phyloP scores from a whole-genome alignment of 495 filamentous ascomycete genomes.

The Staphylotrichum longicolle region DNA sequence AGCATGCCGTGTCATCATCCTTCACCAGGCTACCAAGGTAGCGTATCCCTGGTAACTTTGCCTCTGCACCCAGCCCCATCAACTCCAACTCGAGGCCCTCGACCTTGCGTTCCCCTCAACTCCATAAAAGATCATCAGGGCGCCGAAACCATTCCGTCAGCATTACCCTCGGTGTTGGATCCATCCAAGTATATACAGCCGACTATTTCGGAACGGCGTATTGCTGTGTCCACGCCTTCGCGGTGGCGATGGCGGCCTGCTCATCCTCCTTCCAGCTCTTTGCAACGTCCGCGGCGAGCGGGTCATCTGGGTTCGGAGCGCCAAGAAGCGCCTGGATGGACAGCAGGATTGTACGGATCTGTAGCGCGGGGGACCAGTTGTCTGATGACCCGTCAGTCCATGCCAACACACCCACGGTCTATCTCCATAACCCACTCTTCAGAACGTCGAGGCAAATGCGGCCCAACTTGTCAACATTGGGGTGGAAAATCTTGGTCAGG shows the following conservation, averaged over 20 bases:
- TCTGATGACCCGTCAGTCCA: slow-evolving; percentile 48
- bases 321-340: slow-evolving; percentile 96
- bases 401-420: not conserved
- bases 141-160: not conserved
- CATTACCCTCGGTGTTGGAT: not conserved
- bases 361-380: slow-evolving; percentile 98
- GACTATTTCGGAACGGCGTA: slow-evolving; percentile 53
- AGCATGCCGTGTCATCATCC: not conserved
- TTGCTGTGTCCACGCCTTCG: slow-evolving; percentile 80
- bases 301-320: slow-evolving; percentile 96
- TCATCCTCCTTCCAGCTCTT: slow-evolving; percentile 97
- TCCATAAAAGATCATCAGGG: not conserved
- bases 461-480: slow-evolving; percentile 96
- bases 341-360: slow-evolving; percentile 95
- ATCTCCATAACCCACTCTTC: slow-evolving; percentile 67
- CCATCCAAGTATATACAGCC: not conserved
- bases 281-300: slow-evolving; percentile 94
- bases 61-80: not conserved
- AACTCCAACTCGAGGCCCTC: not conserved
- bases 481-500: slow-evolving; percentile 98
- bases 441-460: slow-evolving; percentile 96
- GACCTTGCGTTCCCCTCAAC: slow-evolving; percentile 1
- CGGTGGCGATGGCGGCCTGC: slow-evolving; percentile 82
- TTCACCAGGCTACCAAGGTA: slow-evolving; percentile 1
- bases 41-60: not conserved